A percentile compares a stretch with the other conserved stretches of the same genome.
Evolutionary conservation across 2,329 filamentous ascomycete genomes (phyloP).

Genomic region (Aspergillus sp.): DNA sequence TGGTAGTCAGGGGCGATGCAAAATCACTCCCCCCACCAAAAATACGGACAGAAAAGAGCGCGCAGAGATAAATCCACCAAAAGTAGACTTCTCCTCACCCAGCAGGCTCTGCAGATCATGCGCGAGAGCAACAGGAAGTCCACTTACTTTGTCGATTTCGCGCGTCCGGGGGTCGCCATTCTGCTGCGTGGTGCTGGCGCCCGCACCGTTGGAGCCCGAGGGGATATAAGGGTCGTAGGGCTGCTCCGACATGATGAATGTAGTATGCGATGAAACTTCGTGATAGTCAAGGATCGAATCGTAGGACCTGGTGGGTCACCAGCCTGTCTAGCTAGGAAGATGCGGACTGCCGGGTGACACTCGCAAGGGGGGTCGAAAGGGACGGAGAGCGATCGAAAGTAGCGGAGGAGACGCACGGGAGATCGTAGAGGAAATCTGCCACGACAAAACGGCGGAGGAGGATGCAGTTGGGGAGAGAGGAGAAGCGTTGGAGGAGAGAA

Average conservation of each 20-base stretch:
- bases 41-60: not conserved
- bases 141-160: constrained; percentile 81
- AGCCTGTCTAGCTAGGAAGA: constrained; percentile 15
- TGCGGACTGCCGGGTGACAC: constrained; percentile 13
- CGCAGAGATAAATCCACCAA: too few relatives aligned
- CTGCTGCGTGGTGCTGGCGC: constrained; percentile 17
- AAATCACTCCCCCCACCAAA: too few relatives aligned
- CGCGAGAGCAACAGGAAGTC: not conserved
- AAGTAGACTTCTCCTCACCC: too few relatives aligned
- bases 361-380: constrained; percentile 6
- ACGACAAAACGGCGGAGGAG: constrained; percentile 5
- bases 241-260: constrained; percentile 56
- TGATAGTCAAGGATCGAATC: constrained; percentile 6
- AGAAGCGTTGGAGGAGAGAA: constrained; percentile 16
- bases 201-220: constrained; percentile 55
- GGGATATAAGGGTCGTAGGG: constrained; percentile 92
- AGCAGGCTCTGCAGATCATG: not conserved
- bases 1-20: not conserved
- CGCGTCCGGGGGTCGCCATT: constrained; percentile 65
- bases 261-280: constrained; percentile 14
- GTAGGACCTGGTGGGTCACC: constrained; percentile 18
- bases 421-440: not conserved
- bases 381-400: constrained; percentile 5
- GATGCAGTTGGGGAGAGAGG: constrained; percentile 8
- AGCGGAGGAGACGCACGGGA: constrained; percentile 1